Conservation (phyloP, 2,329 filamentous ascomycete species). For the Penicillium sp. region DNA sequence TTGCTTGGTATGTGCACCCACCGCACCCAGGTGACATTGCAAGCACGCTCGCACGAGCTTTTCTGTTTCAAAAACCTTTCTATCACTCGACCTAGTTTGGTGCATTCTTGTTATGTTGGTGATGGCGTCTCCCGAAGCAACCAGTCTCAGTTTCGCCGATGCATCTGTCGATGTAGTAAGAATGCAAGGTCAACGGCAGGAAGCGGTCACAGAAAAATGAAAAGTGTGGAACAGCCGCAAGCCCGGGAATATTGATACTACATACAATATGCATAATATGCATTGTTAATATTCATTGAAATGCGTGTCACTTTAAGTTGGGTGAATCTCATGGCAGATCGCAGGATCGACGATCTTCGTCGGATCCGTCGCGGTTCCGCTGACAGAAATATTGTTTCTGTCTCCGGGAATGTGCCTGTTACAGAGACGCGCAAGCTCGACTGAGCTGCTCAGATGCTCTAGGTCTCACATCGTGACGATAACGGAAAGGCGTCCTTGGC, state of each 20-base stretch:
- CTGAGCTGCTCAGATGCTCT: background rate
- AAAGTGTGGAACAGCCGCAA: background rate
- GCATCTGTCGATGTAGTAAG: background rate
- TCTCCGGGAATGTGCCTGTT: conserved; percentile 16
- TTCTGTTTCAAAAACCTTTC: background rate
- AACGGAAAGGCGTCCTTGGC: background rate
- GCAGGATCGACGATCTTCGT: conserved; percentile 13
- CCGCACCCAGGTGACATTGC: background rate
- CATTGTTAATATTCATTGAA: background rate
- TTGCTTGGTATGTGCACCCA: conserved; percentile 11
- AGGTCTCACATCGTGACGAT: conserved; percentile 1
- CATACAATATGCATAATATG: background rate
- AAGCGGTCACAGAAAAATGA: background rate
- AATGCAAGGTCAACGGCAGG: background rate
- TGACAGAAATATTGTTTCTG: conserved; percentile 16
- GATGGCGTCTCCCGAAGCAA: background rate
- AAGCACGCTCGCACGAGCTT: background rate
- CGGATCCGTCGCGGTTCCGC: conserved; percentile 16
- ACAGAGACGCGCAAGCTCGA: conserved; percentile 9
- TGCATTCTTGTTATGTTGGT: background rate
- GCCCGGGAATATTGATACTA: background rate
- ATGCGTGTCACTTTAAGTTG: background rate
- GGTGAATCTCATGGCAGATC: conserved; percentile 4
- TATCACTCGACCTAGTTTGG: background rate
- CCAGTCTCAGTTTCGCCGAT: background rate